phyloP scores from a whole-genome alignment of 805 yeast genomes.

The Metschnikowia matae region DNA sequence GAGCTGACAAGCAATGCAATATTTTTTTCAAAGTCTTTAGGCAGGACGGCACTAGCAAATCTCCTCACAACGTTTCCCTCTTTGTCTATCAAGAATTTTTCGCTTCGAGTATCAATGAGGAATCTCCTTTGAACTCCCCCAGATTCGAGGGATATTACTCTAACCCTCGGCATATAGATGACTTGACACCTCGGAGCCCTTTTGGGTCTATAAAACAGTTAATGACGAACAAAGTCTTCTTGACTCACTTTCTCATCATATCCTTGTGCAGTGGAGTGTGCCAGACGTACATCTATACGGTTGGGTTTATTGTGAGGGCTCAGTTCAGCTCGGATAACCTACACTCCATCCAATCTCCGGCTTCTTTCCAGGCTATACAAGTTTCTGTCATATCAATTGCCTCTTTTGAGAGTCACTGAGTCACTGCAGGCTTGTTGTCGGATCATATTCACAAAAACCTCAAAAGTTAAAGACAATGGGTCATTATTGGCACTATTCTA shows the following conservation, averaged over 20 bases:
- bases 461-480: conserved; percentile 63
- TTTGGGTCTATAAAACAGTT: conserved; percentile 7
- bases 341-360: conserved; percentile 19
- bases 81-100: conserved; percentile 60
- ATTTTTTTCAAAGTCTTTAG: conserved; percentile 47
- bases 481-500: conserved; percentile 43
- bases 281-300: conserved; percentile 67
- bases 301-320: conserved; percentile 64
- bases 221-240: conserved; percentile 31
- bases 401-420: conserved; percentile 63
- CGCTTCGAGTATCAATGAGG: conserved; percentile 24
- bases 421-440: conserved; percentile 60
- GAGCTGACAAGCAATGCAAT: conserved; percentile 18
- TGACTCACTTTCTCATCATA: conserved; percentile 51
- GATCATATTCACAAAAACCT: conserved; percentile 52
- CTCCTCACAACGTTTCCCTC: conserved; percentile 58
- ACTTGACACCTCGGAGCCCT: background rate
- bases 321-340: conserved; percentile 25
- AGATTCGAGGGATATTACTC: background rate
- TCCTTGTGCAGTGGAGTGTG: conserved; percentile 61
- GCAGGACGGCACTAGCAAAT: conserved; percentile 65
- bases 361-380: conserved; percentile 62
- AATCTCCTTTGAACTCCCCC: background rate
- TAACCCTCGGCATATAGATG: background rate
- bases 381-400: conserved; percentile 63